Evolutionary conservation across 169 alveolate genomes (phyloP).

Genomic region (Ichthyophthirius multifiliis): DNA sequence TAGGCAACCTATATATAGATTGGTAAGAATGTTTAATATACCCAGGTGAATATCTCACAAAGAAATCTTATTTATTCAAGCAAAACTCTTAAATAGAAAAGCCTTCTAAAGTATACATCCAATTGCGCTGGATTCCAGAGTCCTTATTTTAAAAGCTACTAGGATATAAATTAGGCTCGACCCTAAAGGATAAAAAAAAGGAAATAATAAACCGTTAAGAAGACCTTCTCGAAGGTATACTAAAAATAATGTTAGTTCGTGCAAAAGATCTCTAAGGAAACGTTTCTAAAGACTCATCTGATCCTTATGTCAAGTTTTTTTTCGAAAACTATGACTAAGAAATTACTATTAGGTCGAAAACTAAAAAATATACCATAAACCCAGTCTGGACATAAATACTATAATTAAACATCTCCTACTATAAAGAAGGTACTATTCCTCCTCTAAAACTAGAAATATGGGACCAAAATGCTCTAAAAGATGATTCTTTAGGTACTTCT

Average conservation of each 20-base stretch:
- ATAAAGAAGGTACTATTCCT: constrained; percentile 24
- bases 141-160: constrained; percentile 8
- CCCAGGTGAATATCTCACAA: constrained; percentile 25
- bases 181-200: constrained; percentile 10
- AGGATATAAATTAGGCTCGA: constrained; percentile 18
- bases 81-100: not conserved
- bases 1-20: constrained; percentile 28
- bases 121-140: constrained; percentile 33
- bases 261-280: constrained; percentile 26
- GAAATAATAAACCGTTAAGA: constrained; percentile 1
- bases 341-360: not conserved
- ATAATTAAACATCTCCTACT: not conserved
- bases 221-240: constrained; percentile 19
- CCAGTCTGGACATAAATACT: constrained; percentile 26
- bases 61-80: not conserved
- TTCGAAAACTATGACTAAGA: constrained; percentile 15
- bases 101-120: constrained; percentile 17
- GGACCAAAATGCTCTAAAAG: constrained; percentile 26
- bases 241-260: constrained; percentile 14
- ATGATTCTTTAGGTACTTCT: constrained; percentile 29
- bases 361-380: constrained; percentile 4
- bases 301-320: constrained; percentile 17
- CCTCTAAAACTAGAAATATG: constrained; percentile 15
- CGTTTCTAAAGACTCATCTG: constrained; percentile 23
- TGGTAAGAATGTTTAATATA: constrained; percentile 29